These are phyloP conservation scores for Solanum tacnaense DNA, from an alignment of 257 asterid genomes.

Conservation along the genomic window DNA sequence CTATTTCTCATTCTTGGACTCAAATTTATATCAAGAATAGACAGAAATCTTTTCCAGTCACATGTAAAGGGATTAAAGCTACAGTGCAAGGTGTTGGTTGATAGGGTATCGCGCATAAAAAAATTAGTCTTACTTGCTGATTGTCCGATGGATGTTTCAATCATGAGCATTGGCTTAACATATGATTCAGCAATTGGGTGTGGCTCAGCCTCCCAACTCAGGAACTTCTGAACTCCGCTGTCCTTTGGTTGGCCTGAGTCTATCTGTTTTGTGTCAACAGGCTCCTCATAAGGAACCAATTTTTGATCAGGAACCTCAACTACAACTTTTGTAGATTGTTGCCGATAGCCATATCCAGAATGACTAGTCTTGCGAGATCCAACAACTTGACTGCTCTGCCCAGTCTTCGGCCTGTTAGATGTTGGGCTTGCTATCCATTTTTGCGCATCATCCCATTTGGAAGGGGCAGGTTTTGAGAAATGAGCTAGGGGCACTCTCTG, in stretches of 20 bases:
- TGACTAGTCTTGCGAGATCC: slow-evolving; percentile 18
- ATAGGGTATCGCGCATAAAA: not conserved
- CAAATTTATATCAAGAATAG: not conserved
- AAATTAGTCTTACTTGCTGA: slow-evolving; percentile 24
- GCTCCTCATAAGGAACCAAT: slow-evolving; percentile 20
- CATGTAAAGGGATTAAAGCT: not conserved
- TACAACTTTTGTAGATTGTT: slow-evolving; percentile 13
- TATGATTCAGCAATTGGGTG: slow-evolving; percentile 15
- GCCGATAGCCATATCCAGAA: slow-evolving; percentile 16
- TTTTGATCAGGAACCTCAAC: slow-evolving; percentile 26
- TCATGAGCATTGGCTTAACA: slow-evolving; percentile 18
- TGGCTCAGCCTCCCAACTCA: slow-evolving; percentile 23
- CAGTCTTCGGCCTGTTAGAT: slow-evolving; percentile 7
- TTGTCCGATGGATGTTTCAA: slow-evolving; percentile 15
- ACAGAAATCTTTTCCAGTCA: not conserved
- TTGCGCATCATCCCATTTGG: slow-evolving; percentile 41
- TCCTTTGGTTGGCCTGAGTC: slow-evolving; percentile 24
- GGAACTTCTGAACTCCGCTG: slow-evolving; percentile 19
- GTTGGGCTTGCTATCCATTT: slow-evolving; percentile 41
- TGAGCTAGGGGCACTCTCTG: slow-evolving; percentile 25
- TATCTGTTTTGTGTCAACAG: slow-evolving; percentile 26
- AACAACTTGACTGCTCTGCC: slow-evolving; percentile 16
- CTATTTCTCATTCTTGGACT: not conserved
- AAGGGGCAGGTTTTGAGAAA: slow-evolving; percentile 28
- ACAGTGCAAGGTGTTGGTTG: not conserved